Conservation (phyloP, 805 yeast species). For the Barnettozyma botsteinii region DNA sequence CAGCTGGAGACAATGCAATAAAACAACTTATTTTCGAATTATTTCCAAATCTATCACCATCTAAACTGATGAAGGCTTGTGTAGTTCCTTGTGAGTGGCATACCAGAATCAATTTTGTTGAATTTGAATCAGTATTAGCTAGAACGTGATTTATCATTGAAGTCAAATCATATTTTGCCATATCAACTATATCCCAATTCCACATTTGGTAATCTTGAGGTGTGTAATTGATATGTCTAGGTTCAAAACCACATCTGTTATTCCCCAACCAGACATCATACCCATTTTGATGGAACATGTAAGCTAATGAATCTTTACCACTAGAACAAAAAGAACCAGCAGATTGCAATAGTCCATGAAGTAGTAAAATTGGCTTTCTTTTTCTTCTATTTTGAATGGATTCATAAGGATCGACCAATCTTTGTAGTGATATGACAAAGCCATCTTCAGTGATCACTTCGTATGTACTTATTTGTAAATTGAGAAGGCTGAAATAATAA, state of each 20-base stretch:
- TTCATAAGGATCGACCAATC: constrained; percentile 46
- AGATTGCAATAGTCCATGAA: constrained; percentile 87
- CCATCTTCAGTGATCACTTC: constrained; percentile 75
- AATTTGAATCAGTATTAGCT: constrained; percentile 26
- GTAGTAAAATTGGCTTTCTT: constrained; percentile 60
- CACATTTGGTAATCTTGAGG: constrained; percentile 54
- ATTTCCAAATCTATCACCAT: constrained; percentile 39
- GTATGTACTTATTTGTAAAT: constrained; percentile 52
- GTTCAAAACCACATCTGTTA: constrained; percentile 80
- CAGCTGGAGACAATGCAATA: constrained; percentile 84
- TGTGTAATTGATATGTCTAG: constrained; percentile 50
- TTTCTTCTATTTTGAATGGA: constrained; percentile 21
- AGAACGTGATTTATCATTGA: constrained; percentile 61
- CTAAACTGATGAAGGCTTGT: constrained; percentile 67
- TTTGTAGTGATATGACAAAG: constrained; percentile 58
- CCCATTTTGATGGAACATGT: constrained; percentile 45
- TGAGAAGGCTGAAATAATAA: constrained; percentile 62
- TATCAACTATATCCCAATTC: constrained; percentile 89
- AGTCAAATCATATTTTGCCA: constrained; percentile 76
- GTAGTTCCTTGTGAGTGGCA: constrained; percentile 96
- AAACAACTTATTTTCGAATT: constrained; percentile 59
- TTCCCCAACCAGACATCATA: constrained; percentile 91
- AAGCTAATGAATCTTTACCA: constrained; percentile 77
- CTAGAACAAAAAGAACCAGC: constrained; percentile 79
- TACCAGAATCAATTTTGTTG: constrained; percentile 49